Base-by-base conservation (phyloP, 495 filamentous ascomycete species). In the Geoglossum glabrum region DNA sequence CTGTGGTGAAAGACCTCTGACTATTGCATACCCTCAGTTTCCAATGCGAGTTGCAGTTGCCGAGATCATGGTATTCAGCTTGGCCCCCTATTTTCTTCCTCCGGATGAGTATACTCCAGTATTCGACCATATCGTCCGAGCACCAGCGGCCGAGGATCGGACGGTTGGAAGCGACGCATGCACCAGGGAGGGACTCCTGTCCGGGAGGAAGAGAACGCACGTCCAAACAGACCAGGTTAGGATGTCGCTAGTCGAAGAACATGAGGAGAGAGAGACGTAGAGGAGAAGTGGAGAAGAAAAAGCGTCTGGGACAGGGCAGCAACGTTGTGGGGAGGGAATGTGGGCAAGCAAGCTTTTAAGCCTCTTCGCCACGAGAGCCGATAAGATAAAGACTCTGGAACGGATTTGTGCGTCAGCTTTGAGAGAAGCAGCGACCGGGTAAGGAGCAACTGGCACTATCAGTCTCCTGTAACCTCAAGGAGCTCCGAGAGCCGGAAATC, bases 21-120 rank as follows among this genome's bases (percentile, higher is more conserved):
- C 86, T 84, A 60, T 75, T 77, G 7, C 67, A 62, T 38, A 65
- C 64, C 25, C 74, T 75, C 28, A 76, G 61, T 60, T 83, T 76
- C 87, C 87, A 95, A 19, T 92, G 76, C 0, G 87, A 86, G 49
- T 79, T 82, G 59, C 81, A 78, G 28, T 74, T 70, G 7, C 81
- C 80, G 11, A 86, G 70, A 11, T 71, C 70, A 50, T 83, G 78
- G 1, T 71, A 61, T 3, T 65, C 60, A 0, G 79, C 70, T 30
- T 69, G 63, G 63, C 93, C 85, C 38, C 69, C 71, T 0, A 66
- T 65, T 19, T 70, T 60, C 55, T 77, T 81, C 33, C 71, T 76
- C 57, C 87, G 76, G 10, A 77, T 65, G 25, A 83, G 74, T 19
- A 93, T 75, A 43, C 80, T 75, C 36, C 36, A 17, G 36, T 17